A percentile compares a stretch with the other conserved stretches of the same genome.
These are phyloP conservation scores for Neotropicomus parvogracilis DNA, from an alignment of 1,284 basidiomycete genomes.

Conservation along the genomic window DNA sequence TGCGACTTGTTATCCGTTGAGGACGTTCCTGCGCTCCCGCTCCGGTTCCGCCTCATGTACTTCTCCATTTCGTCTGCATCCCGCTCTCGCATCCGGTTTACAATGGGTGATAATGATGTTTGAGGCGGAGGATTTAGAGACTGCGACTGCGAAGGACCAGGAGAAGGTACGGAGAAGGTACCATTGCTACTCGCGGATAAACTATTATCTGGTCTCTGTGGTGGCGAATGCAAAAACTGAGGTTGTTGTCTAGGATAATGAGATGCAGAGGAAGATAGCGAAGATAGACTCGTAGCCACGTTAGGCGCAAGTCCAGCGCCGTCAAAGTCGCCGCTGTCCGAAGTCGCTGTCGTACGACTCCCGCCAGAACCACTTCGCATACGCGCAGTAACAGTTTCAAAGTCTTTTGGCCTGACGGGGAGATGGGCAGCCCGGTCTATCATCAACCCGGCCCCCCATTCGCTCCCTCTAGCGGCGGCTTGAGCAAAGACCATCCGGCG, in stretches of 20 bases:
- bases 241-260: constrained; percentile 51
- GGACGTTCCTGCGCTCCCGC: constrained; percentile 66
- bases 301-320: constrained; percentile 39
- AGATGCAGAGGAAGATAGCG: constrained; percentile 42
- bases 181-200: constrained; percentile 43
- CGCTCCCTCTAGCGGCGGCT: constrained; percentile 58
- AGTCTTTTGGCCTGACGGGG: constrained; percentile 39
- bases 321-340: constrained; percentile 67
- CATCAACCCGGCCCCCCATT: constrained; percentile 46
- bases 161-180: constrained; percentile 44
- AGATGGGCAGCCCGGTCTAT: constrained; percentile 40
- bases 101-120: constrained; percentile 63
- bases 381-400: constrained; percentile 40
- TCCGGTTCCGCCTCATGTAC: constrained; percentile 72
- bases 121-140: constrained; percentile 34
- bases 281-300: constrained; percentile 44
- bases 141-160: constrained; percentile 39
- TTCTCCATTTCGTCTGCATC: constrained; percentile 83
- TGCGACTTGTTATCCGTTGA: constrained; percentile 68
- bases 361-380: constrained; percentile 78
- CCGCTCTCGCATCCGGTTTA: constrained; percentile 70
- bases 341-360: constrained; percentile 69
- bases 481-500: constrained; percentile 65
- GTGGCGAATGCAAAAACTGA: constrained; percentile 44
- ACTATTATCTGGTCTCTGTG: constrained; percentile 34